Percentiles rank a stretch among this genome's conserved stretches.
Conservation (phyloP, 176 grass and related monocot genomes). For the Pharus latifolius region DNA sequence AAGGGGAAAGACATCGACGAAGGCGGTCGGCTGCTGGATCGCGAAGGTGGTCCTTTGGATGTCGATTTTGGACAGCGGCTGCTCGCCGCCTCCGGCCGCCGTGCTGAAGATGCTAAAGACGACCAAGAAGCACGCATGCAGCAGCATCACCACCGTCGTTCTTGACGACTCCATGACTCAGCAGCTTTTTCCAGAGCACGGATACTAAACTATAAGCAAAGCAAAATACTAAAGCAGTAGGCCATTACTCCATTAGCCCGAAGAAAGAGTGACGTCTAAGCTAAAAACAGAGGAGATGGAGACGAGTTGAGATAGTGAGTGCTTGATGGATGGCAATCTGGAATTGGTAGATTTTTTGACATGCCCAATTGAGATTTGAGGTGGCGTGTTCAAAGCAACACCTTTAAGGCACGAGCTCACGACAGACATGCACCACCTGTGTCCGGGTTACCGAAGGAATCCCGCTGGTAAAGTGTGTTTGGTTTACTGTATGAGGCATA, state of each 20-base stretch:
- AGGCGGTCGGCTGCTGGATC: conserved; percentile 33
- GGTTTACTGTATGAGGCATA: too few species aligned
- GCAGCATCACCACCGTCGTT: not conserved
- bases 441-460: too few species aligned
- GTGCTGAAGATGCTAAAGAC: not conserved
- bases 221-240: not conserved
- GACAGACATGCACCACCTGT: too few species aligned
- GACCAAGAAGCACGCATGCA: conserved; percentile 12
- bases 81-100: conserved; percentile 15
- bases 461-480: too few species aligned
- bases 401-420: too few species aligned
- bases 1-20: conserved; percentile 42
- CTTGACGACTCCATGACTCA: not conserved
- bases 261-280: conserved; percentile 26
- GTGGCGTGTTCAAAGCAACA: too few species aligned
- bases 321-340: too few species aligned
- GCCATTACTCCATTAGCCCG: too few species aligned
- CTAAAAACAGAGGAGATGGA: not conserved
- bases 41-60: conserved; percentile 49
- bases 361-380: too few species aligned
- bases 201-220: not conserved
- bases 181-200: not conserved
- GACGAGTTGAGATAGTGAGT: too few species aligned
- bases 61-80: conserved; percentile 74
- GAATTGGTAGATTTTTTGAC: too few species aligned